Evolutionary conservation across 768 basidiomycete genomes (phyloP).

Genomic region (Butyriboletus loyo): DNA sequence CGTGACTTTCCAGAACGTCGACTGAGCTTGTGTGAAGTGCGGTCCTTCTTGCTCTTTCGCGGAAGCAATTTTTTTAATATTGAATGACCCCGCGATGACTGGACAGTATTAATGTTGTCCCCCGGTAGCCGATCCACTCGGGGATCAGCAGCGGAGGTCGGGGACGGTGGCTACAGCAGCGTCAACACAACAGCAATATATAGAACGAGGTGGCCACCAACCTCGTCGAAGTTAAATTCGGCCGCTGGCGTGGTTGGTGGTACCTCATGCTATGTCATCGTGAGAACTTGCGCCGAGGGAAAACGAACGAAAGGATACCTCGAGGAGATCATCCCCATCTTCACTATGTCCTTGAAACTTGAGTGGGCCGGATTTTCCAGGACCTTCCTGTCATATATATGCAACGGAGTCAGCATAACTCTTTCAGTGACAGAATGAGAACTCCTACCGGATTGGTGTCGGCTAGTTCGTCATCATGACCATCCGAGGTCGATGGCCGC

Average conservation of each 20-base stretch:
- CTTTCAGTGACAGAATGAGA: background rate
- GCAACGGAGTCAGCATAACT: background rate
- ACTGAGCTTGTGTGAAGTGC: background rate
- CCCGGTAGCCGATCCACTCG: background rate
- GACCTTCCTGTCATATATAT: background rate
- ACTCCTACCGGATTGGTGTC: background rate
- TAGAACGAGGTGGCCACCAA: background rate
- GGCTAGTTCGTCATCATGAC: no score
- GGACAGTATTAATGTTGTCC: background rate
- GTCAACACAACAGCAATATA: background rate
- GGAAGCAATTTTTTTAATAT: background rate
- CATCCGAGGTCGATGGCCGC: no score
- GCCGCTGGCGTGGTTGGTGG: background rate
- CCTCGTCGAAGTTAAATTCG: background rate
- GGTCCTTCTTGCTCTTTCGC: background rate
- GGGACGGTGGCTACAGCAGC: background rate
- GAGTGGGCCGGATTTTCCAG: background rate
- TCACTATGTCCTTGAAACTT: background rate
- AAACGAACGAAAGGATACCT: background rate
- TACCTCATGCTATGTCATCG: background rate
- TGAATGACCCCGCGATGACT: background rate
- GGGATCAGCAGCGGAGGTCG: background rate
- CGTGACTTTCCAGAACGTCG: no score
- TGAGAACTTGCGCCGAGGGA: background rate
- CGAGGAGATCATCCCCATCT: background rate